Evolutionary conservation across 768 basidiomycete species (phyloP).

Genomic region (Hygrophoropsis aurantiaca): DNA sequence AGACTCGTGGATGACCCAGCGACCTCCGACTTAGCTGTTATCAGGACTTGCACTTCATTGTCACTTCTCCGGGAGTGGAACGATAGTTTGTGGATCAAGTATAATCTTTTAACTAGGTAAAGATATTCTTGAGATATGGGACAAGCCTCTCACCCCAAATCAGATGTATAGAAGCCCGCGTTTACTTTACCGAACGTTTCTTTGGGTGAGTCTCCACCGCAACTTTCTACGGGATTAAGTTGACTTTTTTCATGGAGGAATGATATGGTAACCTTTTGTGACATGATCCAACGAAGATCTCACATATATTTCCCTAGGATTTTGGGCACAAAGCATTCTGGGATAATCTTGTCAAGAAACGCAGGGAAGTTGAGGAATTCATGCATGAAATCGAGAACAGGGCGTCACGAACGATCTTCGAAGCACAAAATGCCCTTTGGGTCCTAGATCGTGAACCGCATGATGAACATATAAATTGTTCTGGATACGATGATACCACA

Average conservation of each 20-base stretch:
- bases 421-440: conserved; percentile 35
- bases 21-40: conserved; percentile 21
- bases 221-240: neutral
- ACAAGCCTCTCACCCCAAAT: neutral
- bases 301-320: conserved; percentile 24
- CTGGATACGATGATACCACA: conserved; percentile 12
- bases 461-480: conserved; percentile 21
- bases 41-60: conserved; percentile 29
- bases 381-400: conserved; percentile 31
- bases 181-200: conserved; percentile 39
- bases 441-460: conserved; percentile 28
- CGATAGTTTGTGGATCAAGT: conserved; percentile 28
- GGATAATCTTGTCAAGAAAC: conserved; percentile 32
- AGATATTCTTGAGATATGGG: neutral
- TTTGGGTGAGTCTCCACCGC: conserved; percentile 32
- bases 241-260: conserved; percentile 9
- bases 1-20: conserved; percentile 25
- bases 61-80: conserved; percentile 34
- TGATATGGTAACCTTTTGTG: conserved; percentile 19
- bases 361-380: conserved; percentile 28
- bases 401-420: conserved; percentile 35
- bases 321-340: conserved; percentile 40
- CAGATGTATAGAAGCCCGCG: conserved; percentile 39
- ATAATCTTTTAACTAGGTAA: conserved; percentile 33
- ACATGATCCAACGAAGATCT: too few relatives aligned